Conservation (phyloP, 305 asterid species). For the Ilex paraguariensis region DNA sequence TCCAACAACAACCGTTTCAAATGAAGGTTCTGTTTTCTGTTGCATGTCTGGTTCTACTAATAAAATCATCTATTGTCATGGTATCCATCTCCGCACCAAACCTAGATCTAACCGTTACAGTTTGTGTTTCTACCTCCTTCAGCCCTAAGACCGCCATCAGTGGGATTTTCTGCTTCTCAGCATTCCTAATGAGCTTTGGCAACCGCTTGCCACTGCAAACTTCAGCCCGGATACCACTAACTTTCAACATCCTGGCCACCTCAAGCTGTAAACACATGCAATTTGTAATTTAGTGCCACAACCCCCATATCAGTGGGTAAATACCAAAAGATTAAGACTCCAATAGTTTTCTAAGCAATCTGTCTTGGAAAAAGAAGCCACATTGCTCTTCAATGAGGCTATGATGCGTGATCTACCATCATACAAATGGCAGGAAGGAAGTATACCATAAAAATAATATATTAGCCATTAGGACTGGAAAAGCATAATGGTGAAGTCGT, state of each 20-base stretch:
- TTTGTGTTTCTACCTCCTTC: slow-evolving; percentile 64
- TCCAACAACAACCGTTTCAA: slow-evolving; percentile 9
- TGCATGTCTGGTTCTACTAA: slow-evolving; percentile 45
- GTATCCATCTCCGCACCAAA: slow-evolving; percentile 76
- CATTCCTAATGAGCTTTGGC: slow-evolving; percentile 75
- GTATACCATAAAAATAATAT: too few species aligned
- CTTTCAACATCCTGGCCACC: slow-evolving; percentile 54
- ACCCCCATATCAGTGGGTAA: background rate
- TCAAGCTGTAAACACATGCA: slow-evolving; percentile 46
- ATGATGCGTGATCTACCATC: background rate
- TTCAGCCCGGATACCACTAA: slow-evolving; percentile 62
- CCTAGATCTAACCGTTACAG: slow-evolving; percentile 77
- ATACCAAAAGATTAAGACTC: background rate
- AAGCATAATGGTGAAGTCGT: background rate
- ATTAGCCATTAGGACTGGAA: background rate
- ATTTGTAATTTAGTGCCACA: background rate
- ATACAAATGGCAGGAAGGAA: background rate
- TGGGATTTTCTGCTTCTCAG: slow-evolving; percentile 84
- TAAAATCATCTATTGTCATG: slow-evolving; percentile 63
- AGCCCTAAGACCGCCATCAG: slow-evolving; percentile 92
- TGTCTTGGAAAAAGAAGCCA: background rate
- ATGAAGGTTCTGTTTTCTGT: slow-evolving; percentile 50
- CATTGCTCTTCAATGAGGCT: background rate
- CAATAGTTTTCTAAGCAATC: background rate
- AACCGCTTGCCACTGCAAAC: slow-evolving; percentile 76